A percentile compares a stretch with the other conserved stretches of the same genome.
These are phyloP conservation scores for Coprinopsis marcescibilis DNA, from an alignment of 768 basidiomycete species.

Conservation along the genomic window DNA sequence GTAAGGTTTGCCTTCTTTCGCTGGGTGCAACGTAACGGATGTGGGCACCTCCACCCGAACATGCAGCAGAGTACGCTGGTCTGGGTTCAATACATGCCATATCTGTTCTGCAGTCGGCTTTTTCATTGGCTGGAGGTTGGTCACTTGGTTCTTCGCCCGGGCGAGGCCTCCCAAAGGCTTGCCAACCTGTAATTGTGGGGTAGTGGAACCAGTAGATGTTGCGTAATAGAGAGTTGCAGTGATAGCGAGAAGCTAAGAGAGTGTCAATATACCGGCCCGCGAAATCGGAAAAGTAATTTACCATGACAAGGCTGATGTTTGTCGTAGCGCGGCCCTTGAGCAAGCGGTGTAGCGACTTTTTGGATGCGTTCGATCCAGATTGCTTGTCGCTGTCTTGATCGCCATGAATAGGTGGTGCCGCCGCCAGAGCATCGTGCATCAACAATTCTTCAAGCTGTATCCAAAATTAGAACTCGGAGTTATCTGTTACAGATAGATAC, in stretches of 20 bases:
- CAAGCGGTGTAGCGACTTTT: constrained; percentile 43
- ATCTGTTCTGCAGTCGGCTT: constrained; percentile 48
- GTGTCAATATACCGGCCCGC: constrained; percentile 7
- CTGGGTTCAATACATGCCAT: constrained; percentile 76
- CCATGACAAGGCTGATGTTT: constrained; percentile 77
- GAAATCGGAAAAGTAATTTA: constrained; percentile 21
- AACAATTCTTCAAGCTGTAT: constrained; percentile 79
- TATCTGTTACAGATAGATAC: constrained; percentile 15
- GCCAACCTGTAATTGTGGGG: constrained; percentile 19
- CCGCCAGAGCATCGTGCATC: constrained; percentile 58
- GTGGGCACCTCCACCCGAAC: constrained; percentile 77
- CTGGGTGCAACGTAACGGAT: constrained; percentile 57
- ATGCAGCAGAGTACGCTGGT: constrained; percentile 59
- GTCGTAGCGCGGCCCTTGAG: constrained; percentile 66
- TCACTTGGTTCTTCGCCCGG: constrained; percentile 21
- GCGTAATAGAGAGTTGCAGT: constrained; percentile 71
- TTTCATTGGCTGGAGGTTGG: constrained; percentile 19
- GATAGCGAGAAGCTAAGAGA: constrained; percentile 63
- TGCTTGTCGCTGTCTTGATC: constrained; percentile 24
- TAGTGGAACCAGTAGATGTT: constrained; percentile 44
- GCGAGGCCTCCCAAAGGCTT: constrained; percentile 28
- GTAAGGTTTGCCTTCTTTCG: constrained; percentile 20
- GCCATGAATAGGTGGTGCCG: constrained; percentile 34
- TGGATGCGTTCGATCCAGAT: constrained; percentile 39
- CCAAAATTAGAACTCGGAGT: neutral